Evolutionary conservation across 352 stramenopile genomes (phyloP).

Genomic region (Phytophthora pistaciae): DNA sequence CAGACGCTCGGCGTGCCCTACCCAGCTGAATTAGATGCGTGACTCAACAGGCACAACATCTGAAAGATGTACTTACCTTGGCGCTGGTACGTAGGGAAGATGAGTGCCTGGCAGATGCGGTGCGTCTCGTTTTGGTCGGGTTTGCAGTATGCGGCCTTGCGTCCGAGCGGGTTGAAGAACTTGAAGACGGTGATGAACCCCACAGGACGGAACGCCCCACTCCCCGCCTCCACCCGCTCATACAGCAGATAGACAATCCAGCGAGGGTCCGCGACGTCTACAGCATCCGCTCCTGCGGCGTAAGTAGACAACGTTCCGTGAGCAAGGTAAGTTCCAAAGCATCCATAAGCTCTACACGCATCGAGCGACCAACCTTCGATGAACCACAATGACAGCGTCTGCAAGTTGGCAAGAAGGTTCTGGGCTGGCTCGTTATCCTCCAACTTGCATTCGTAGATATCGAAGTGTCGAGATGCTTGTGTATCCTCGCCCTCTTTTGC

Average conservation of each 20-base stretch:
- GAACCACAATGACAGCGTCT: constrained; percentile 84
- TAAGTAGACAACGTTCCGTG: not conserved
- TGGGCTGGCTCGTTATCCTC: constrained; percentile 65
- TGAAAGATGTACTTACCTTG: constrained; percentile 53
- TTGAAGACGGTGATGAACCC: constrained; percentile 88
- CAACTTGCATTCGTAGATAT: constrained; percentile 75
- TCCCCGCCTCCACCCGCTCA: constrained; percentile 39
- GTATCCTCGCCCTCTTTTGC: constrained; percentile 3
- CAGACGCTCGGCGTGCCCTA: constrained; percentile 79
- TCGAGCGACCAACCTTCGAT: constrained; percentile 69
- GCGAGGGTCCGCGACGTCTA: constrained; percentile 78
- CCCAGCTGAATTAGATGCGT: constrained; percentile 5
- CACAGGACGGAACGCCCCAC: constrained; percentile 46
- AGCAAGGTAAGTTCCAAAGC: not conserved
- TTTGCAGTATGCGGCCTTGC: constrained; percentile 49
- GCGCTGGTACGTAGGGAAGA: constrained; percentile 82
- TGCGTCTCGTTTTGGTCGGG: constrained; percentile 70
- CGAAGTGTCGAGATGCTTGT: constrained; percentile 45
- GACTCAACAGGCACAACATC: not conserved
- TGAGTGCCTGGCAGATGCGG: constrained; percentile 85
- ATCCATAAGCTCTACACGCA: not conserved
- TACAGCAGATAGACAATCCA: constrained; percentile 88
- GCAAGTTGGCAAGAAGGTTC: constrained; percentile 68
- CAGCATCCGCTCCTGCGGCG: constrained; percentile 60
- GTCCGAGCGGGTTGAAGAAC: constrained; percentile 80